Evolutionary conservation across 2,329 filamentous ascomycete species (phyloP).

Genomic region (Teratosphaeria destructans): DNA sequence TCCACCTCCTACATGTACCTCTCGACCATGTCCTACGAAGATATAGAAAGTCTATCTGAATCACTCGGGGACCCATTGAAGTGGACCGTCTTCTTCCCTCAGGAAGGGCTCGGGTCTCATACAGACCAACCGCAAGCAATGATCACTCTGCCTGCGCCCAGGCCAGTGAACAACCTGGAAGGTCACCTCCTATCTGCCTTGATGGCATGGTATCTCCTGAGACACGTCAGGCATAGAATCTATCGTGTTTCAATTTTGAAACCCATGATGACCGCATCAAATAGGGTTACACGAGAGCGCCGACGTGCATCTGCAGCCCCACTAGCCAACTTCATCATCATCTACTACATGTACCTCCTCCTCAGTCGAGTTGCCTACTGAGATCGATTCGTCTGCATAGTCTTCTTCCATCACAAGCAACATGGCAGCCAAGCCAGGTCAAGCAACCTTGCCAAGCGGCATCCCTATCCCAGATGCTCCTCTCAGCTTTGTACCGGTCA

Average conservation of each 20-base stretch:
- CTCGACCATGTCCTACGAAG: too few relatives aligned
- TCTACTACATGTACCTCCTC: not conserved
- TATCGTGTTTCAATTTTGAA: not conserved
- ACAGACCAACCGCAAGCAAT: too few relatives aligned
- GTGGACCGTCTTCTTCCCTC: too few relatives aligned
- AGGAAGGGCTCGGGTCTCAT: too few relatives aligned
- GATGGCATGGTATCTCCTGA: not conserved
- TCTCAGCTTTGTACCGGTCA: constrained; percentile 40
- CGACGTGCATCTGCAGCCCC: not conserved
- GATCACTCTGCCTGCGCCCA: too few relatives aligned
- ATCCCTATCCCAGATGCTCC: constrained; percentile 31
- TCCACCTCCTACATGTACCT: too few relatives aligned
- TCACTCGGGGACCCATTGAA: not conserved
- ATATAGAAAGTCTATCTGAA: not conserved
- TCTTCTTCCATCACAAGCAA: not conserved
- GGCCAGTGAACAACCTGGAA: too few relatives aligned
- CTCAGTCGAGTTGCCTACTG: too few relatives aligned
- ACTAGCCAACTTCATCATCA: not conserved
- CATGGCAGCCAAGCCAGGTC: not conserved
- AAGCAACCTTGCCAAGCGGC: constrained; percentile 7
- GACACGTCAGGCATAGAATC: not conserved
- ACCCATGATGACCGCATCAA: not conserved
- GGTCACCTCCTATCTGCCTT: too few relatives aligned
- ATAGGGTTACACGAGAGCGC: not conserved
- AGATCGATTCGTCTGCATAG: not conserved